Percentiles rank a stretch among this genome's conserved stretches.
Evolutionary conservation across 2,329 filamentous ascomycete species (phyloP).

Genomic region (Ilyonectria robusta): DNA sequence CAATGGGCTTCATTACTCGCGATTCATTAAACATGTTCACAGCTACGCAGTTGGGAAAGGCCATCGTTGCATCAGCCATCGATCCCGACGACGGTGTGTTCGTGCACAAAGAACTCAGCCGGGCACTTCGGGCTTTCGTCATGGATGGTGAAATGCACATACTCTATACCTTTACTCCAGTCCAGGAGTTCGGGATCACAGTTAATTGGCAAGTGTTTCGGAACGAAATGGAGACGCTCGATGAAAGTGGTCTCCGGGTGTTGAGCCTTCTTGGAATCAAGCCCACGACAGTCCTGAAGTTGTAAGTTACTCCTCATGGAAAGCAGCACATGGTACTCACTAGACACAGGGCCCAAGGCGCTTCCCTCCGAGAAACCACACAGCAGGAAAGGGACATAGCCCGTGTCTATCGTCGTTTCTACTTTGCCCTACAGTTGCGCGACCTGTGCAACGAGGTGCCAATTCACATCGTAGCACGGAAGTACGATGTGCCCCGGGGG

Average conservation of each 20-base stretch:
- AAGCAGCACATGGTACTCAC: constrained; percentile 35
- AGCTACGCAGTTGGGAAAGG: constrained; percentile 77
- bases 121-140: constrained; percentile 79
- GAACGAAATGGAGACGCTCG: constrained; percentile 77
- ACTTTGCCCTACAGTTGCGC: constrained; percentile 82
- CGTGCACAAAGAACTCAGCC: constrained; percentile 76
- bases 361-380: constrained; percentile 73
- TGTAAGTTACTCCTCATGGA: constrained; percentile 61
- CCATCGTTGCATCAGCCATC: constrained; percentile 80
- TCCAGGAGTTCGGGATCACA: constrained; percentile 69
- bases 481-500: constrained; percentile 79
- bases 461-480: constrained; percentile 76
- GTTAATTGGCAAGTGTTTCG: constrained; percentile 83
- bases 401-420: constrained; percentile 79
- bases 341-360: constrained; percentile 73
- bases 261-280: constrained; percentile 78
- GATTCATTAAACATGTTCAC: constrained; percentile 67
- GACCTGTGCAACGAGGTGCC: constrained; percentile 85
- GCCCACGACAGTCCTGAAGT: constrained; percentile 75
- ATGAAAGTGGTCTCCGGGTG: constrained; percentile 80
- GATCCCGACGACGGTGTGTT: constrained; percentile 83
- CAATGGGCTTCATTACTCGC: constrained; percentile 67
- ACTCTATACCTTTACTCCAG: constrained; percentile 82
- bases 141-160: constrained; percentile 88
- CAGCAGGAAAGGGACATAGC: constrained; percentile 71